A percentile compares a stretch with the other conserved stretches of the same genome.
phyloP scores from a whole-genome alignment of 306 rosid species.

The Dalbergia cochinchinensis region DNA sequence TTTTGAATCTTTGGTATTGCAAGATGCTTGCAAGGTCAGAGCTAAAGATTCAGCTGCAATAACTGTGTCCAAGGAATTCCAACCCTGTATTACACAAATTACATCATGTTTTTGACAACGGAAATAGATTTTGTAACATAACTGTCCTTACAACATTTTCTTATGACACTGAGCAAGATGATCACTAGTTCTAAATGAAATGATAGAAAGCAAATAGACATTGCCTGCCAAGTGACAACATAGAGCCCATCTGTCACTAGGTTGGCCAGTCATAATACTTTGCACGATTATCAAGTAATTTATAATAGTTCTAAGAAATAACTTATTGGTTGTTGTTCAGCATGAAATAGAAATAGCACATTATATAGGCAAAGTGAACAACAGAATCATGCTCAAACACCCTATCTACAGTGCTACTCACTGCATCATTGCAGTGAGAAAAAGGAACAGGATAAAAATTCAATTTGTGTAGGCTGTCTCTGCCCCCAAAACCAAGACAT shows the following conservation, averaged over 20 bases:
- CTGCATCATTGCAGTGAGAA: constrained; percentile 10
- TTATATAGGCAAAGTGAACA: constrained; percentile 15
- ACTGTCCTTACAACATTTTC: constrained; percentile 34
- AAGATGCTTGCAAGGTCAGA: constrained; percentile 64
- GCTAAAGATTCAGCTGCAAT: constrained; percentile 84
- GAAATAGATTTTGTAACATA: constrained; percentile 25
- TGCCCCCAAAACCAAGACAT: constrained; percentile 20
- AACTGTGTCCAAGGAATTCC: constrained; percentile 81
- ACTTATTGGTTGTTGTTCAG: constrained; percentile 2
- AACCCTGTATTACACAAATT: constrained; percentile 65
- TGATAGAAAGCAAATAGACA: constrained; percentile 25
- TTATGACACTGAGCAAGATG: constrained; percentile 26
- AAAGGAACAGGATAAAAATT: constrained; percentile 11
- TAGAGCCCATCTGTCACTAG: constrained; percentile 8
- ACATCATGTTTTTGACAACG: constrained; percentile 18
- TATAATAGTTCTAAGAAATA: background rate
- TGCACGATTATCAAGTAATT: constrained; percentile 3
- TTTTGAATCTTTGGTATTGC: constrained; percentile 68
- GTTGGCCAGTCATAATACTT: background rate
- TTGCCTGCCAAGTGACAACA: constrained; percentile 11
- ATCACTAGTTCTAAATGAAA: constrained; percentile 38
- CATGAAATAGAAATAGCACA: constrained; percentile 7
- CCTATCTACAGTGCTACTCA: background rate
- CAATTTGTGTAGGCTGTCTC: constrained; percentile 7
- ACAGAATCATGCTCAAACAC: constrained; percentile 1